A percentile compares a stretch with the other conserved stretches of the same genome.
Evolutionary conservation across 805 yeast genomes (phyloP).

Genomic region (Lachancea sp.): DNA sequence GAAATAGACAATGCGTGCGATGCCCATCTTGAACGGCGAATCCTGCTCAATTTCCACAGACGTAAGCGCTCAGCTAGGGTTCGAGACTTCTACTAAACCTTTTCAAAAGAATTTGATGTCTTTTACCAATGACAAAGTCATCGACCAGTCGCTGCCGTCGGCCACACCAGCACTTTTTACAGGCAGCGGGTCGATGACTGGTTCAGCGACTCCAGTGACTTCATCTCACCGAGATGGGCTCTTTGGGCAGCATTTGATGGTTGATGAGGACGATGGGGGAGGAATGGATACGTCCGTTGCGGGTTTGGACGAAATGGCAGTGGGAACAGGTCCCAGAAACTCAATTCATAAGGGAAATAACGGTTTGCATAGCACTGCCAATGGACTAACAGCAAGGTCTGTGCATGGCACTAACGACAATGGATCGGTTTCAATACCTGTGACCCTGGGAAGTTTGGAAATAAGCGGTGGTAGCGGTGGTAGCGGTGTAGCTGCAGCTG

Average conservation of each 20-base stretch:
- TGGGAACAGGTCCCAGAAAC: not conserved
- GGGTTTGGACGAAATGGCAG: not conserved
- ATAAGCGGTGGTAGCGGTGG: not conserved
- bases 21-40: not conserved
- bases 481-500: too few relatives aligned
- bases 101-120: constrained; percentile 1
- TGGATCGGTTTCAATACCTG: not conserved
- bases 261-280: not conserved
- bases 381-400: not conserved
- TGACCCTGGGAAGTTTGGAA: not conserved
- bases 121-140: constrained; percentile 2
- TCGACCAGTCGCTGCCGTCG: not conserved
- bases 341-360: not conserved
- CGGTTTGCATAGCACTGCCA: not conserved
- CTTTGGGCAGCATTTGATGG: constrained; percentile 1
- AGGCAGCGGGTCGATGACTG: not conserved
- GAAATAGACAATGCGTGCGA: constrained; percentile 1
- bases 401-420: not conserved
- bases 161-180: not conserved
- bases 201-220: not conserved
- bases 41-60: too few relatives aligned
- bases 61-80: too few relatives aligned
- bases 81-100: not conserved
- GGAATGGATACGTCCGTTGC: not conserved
- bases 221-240: not conserved